Evolutionary conservation across 148 eudicot genomes (phyloP).

Genomic region (Cornus suecica): DNA sequence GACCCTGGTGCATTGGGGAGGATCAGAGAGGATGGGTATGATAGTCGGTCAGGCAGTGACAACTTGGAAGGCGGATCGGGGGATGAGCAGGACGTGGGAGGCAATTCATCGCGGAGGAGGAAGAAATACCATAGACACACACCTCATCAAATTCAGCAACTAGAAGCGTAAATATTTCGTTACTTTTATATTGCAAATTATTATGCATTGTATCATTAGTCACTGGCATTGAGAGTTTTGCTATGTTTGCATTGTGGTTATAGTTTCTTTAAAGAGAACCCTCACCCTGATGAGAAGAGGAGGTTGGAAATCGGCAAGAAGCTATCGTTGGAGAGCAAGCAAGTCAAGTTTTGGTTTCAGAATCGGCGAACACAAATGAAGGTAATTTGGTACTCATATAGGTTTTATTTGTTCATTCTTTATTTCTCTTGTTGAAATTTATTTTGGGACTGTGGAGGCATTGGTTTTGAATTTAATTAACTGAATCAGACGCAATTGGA

Average conservation of each 20-base stretch:
- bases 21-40: constrained; percentile 35
- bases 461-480: constrained; percentile 6
- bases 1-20: constrained; percentile 12
- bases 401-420: constrained; percentile 2
- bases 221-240: not conserved
- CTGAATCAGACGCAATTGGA: constrained; percentile 54
- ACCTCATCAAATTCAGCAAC: constrained; percentile 74
- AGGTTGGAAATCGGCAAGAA: constrained; percentile 66
- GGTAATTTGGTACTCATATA: constrained; percentile 43
- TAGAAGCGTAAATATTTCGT: constrained; percentile 55
- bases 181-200: not conserved
- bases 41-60: constrained; percentile 59
- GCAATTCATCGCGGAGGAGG: constrained; percentile 28
- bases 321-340: constrained; percentile 54
- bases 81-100: constrained; percentile 28
- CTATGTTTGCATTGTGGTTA: not conserved
- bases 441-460: not conserved
- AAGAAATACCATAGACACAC: constrained; percentile 80
- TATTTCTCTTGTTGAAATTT: not conserved
- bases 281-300: constrained; percentile 80
- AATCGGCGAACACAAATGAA: constrained; percentile 83
- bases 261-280: constrained; percentile 63
- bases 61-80: constrained; percentile 48
- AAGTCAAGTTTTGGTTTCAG: constrained; percentile 95
- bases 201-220: not conserved